Evolutionary conservation across 176 grass and related monocot genomes (phyloP).

Genomic region (bread wheat (Triticum aestivum)): DNA sequence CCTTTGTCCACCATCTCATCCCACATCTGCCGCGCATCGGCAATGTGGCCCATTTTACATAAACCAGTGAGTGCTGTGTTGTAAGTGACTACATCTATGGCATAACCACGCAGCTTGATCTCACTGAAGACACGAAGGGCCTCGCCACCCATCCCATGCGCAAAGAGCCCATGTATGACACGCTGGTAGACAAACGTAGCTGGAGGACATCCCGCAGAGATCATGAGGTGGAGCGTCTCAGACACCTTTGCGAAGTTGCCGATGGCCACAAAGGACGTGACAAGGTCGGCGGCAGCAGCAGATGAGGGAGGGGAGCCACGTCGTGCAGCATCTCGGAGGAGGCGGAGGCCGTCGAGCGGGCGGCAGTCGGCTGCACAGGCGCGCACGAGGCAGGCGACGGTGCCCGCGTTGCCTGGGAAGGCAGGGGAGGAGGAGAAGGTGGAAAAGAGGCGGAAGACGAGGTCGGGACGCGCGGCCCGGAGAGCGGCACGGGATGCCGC

Average conservation of each 20-base stretch:
- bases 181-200: conserved; percentile 53
- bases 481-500: conserved; percentile 25
- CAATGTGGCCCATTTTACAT: conserved; percentile 37
- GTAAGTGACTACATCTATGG: conserved; percentile 47
- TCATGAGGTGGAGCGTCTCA: conserved; percentile 80
- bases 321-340: conserved; percentile 56
- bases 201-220: conserved; percentile 43
- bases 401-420: conserved; percentile 39
- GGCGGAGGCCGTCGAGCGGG: conserved; percentile 52
- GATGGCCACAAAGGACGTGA: conserved; percentile 42
- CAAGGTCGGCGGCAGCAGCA: conserved; percentile 38
- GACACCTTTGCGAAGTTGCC: conserved; percentile 76
- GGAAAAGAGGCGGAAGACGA: conserved; percentile 61
- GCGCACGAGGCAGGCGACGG: conserved; percentile 45
- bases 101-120: conserved; percentile 77
- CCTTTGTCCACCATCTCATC: conserved; percentile 67
- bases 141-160: conserved; percentile 35
- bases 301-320: conserved; percentile 38
- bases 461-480: conserved; percentile 37
- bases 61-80: conserved; percentile 55
- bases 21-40: conserved; percentile 46
- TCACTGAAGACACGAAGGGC: conserved; percentile 62
- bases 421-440: conserved; percentile 38
- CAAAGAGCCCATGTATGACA: conserved; percentile 56
- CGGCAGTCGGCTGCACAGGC: conserved; percentile 50